phyloP scores from a whole-genome alignment of 331 rosid genomes.

The Ulmus americana region DNA sequence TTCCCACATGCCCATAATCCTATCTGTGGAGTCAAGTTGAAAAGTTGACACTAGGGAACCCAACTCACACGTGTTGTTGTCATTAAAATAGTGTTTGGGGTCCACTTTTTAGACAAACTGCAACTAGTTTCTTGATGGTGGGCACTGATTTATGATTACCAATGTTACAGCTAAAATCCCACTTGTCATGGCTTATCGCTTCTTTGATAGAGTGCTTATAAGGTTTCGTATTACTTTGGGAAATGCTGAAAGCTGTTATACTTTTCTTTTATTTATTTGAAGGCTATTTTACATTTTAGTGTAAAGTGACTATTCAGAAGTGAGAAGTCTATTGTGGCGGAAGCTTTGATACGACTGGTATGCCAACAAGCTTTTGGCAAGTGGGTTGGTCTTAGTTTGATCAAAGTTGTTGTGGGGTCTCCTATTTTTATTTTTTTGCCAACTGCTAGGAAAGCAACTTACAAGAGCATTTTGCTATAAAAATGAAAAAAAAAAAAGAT shows the following conservation, averaged over 20 bases:
- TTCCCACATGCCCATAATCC: slow-evolving; percentile 27
- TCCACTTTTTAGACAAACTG: slow-evolving; percentile 19
- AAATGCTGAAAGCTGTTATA: not conserved
- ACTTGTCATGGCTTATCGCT: slow-evolving; percentile 7
- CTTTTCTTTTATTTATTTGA: not conserved
- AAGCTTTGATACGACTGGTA: not conserved
- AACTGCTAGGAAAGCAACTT: not conserved
- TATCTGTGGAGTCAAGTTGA: not conserved
- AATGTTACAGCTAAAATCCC: slow-evolving; percentile 19
- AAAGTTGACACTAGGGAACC: slow-evolving; percentile 18
- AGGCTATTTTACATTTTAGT: not conserved
- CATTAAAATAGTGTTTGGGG: slow-evolving; percentile 18
- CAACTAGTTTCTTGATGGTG: slow-evolving; percentile 17
- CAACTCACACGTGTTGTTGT: slow-evolving; percentile 42
- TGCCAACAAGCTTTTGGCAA: slow-evolving; percentile 7
- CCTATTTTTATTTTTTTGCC: not conserved
- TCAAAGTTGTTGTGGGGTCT: not conserved
- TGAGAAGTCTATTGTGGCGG: not conserved
- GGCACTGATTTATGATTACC: slow-evolving; percentile 18
- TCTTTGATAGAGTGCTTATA: slow-evolving; percentile 6
- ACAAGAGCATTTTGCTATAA: not conserved
- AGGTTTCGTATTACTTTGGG: not conserved
- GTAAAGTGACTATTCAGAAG: slow-evolving; percentile 12
- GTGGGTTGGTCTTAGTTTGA: slow-evolving; percentile 9
- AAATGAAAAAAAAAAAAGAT: not conserved